Evolutionary conservation across 129 eudicot species (phyloP), one percentile per base, ranked within the genome.

Genomic region (Lactuca saligna): DNA sequence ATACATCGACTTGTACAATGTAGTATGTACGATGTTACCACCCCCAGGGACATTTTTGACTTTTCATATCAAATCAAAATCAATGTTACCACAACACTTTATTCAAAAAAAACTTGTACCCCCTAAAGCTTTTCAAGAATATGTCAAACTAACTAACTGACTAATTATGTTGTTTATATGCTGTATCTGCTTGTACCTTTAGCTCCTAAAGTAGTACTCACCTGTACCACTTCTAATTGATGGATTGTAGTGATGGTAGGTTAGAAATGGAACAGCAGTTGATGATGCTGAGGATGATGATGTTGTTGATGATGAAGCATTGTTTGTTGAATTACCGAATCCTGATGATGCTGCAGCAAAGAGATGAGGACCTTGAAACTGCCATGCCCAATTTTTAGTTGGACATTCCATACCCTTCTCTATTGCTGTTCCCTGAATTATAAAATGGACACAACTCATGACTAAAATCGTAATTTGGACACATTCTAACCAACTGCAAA

Each of bases 331-430:
- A 63, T 72, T 76, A 65, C 70, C 69, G 96, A 88, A 88, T 88
- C 96, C 89, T 85, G 96, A 88, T 88, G 96, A 88, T 88, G 96
- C 96, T 88, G 91, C 96, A 83, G 89, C 78, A 76, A 86, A 86
- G 82, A 70, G 76, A 49, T 82, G 79, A 71, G 87, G 74, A 49
- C 72, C 69, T 8, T 66, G 82, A 41, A 67, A 61, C 38, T 80
- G 72, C 82, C 79, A 53, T 42, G 77, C 75, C 86, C 83, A 75
- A 57, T 75, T 81, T 42, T 81, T 60, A 54, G 3, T 46, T 46
- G 70, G 71, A 65, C 71, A 35, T 74, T 66, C 87, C 39, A 65
- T 20, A 31, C 64, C 63, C 80, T 81, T 85, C 75, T 78, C 91
- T 73, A 77, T 70, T 76, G 85, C 83, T 83, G 79, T 76, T 76